Evolutionary conservation across 2,329 filamentous ascomycete genomes (phyloP).

Genomic region (Fusarium sp.): DNA sequence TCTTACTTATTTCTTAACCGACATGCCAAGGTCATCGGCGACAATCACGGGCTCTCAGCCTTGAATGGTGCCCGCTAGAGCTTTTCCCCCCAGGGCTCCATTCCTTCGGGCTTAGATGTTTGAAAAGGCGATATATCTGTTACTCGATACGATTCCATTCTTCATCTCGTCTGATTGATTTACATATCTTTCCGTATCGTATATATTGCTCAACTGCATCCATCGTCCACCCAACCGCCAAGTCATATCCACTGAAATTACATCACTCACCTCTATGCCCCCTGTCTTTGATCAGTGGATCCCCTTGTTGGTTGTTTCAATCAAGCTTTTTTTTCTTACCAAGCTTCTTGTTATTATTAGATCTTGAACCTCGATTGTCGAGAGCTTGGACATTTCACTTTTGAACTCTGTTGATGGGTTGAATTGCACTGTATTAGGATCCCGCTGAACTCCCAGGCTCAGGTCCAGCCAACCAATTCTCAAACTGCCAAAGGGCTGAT

Average conservation of each 20-base stretch:
- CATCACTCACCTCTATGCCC: slow-evolving; percentile 16
- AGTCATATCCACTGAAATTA: slow-evolving; percentile 9
- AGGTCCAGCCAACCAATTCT: background rate
- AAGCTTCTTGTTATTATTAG: background rate
- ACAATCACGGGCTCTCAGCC: slow-evolving; percentile 21
- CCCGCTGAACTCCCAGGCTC: background rate
- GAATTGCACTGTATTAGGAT: slow-evolving; percentile 3
- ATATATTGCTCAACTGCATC: background rate
- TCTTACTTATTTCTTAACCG: background rate
- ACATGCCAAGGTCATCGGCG: background rate
- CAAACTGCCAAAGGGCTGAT: background rate
- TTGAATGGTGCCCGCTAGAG: slow-evolving; percentile 21
- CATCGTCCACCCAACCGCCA: background rate
- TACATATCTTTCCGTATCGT: background rate
- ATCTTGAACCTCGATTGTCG: background rate
- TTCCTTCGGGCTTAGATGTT: background rate
- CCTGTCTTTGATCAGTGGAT: slow-evolving; percentile 9
- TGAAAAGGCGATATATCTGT: background rate
- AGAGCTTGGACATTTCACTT: background rate
- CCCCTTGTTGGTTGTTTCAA: slow-evolving; percentile 19
- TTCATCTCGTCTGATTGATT: background rate
- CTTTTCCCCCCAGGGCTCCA: background rate
- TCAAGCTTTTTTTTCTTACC: slow-evolving; percentile 11
- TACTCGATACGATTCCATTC: background rate
- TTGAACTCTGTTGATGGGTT: background rate